Evolutionary conservation across 2,329 filamentous ascomycete species (phyloP).

Genomic region (Ambrosiella beaveri): DNA sequence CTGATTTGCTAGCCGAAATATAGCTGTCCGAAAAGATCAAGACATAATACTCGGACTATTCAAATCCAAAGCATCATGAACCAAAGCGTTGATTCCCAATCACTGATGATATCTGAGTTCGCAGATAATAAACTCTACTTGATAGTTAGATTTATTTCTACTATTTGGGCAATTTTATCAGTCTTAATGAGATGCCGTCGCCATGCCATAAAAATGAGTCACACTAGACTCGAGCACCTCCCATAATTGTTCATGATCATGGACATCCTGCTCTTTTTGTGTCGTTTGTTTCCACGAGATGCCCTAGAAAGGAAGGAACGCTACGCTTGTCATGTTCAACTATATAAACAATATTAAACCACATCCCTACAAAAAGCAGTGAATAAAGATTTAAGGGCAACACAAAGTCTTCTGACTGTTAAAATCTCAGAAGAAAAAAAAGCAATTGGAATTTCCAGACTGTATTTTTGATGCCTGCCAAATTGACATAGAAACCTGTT

Average conservation of each 20-base stretch:
- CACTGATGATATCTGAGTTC: no score
- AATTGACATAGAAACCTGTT: not conserved
- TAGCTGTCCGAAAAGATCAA: no score
- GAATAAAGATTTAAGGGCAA: not conserved
- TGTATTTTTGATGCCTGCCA: not conserved
- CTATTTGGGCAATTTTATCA: no score
- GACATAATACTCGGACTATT: no score
- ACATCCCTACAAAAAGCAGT: not conserved
- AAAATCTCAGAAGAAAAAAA: not conserved
- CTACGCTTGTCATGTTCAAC: not conserved
- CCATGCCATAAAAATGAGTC: not conserved
- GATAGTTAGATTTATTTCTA: not conserved
- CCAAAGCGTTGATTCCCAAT: no score
- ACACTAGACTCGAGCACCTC: not conserved
- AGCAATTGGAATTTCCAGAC: not conserved
- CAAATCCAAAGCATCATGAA: no score
- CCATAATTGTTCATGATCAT: not conserved
- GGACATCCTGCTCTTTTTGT: not conserved
- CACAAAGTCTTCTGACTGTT: not conserved
- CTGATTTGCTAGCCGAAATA: no score
- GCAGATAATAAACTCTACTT: not conserved
- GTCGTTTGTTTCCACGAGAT: not conserved
- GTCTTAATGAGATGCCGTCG: not conserved
- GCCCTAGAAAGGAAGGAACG: not conserved
- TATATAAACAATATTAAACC: not conserved